Evolutionary conservation across 306 rosid species (phyloP).

Genomic region (Cucurbita moschata): DNA sequence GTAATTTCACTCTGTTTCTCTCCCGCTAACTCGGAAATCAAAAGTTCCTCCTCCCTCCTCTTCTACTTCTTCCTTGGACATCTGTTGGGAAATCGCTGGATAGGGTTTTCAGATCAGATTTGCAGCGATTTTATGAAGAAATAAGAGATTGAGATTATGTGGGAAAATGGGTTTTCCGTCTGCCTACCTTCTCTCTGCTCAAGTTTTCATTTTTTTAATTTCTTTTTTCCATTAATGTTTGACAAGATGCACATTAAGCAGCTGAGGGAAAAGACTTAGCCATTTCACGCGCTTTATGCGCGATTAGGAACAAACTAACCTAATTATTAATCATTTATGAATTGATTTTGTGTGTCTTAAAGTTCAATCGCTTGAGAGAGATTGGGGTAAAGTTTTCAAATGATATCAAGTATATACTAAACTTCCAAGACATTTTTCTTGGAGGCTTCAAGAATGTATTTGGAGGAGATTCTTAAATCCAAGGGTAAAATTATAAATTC

Average conservation of each 20-base stretch:
- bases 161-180: neutral
- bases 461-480: neutral
- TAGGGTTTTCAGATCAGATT: slow-evolving; percentile 31
- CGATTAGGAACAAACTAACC: neutral
- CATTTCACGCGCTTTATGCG: neutral
- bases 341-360: neutral
- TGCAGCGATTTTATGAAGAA: slow-evolving; percentile 8
- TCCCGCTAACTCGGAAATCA: neutral
- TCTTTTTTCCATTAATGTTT: neutral
- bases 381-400: neutral
- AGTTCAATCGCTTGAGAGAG: neutral
- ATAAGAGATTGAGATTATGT: neutral
- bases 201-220: neutral
- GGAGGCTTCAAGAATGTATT: neutral
- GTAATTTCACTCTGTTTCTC: neutral
- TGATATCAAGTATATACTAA: neutral
- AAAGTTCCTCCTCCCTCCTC: neutral
- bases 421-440: neutral
- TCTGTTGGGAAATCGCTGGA: neutral
- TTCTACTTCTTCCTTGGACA: neutral
- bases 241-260: neutral
- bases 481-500: neutral
- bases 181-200: neutral
- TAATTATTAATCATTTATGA: neutral
- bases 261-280: neutral